Base-by-base conservation (phyloP, 257 asterid genomes). In the Lithospermum erythrorhizon region DNA sequence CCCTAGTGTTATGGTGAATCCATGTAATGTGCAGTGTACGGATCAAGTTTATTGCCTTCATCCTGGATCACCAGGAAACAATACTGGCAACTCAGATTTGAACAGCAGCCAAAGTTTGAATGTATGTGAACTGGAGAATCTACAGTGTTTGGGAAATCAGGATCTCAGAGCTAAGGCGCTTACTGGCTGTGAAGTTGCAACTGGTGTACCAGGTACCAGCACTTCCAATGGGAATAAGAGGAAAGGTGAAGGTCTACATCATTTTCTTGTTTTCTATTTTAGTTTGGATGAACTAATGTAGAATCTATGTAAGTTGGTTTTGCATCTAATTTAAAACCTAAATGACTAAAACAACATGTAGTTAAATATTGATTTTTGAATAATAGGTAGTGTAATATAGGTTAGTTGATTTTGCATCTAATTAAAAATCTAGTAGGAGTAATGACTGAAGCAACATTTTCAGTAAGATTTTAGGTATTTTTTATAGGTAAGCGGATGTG, bases 41-140 rank as follows among this genome's bases (percentile, higher is more conserved):
- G 98, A 90, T 66, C 94, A 79, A 72, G 87, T 90, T 61, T 72
- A 87, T 75, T 91, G 98, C 73, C 83, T 81, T 61, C 85, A 74
- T 37, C 85, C 83, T 55, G 95, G 94, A 51, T 58, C 82, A 20
- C 32, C 32, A 27, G 32, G 32, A 27, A 70, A 62, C 60, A 62
- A 21, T 62, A 54, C 57, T 6, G 79, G 73, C 6, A 68, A 53
- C 52, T 25, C 58, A 56, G 82, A 65, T 18, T 70, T 85, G 32
- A 27, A 27, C 32, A 27, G 32, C 32, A 5, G 32, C 32, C 32
- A 27, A 5, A 27, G 32, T 27, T 27, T 27, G 60, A 62, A 57
- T 58, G 63, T 24, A 37, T 68, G 75, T 70, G 74, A 69, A 52
- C 57, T 69, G 37, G 74, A 63, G 69, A 69, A 57, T 58, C 61